phyloP scores from a whole-genome alignment of 306 rosid species.

The Psophocarpus tetragonolobus region DNA sequence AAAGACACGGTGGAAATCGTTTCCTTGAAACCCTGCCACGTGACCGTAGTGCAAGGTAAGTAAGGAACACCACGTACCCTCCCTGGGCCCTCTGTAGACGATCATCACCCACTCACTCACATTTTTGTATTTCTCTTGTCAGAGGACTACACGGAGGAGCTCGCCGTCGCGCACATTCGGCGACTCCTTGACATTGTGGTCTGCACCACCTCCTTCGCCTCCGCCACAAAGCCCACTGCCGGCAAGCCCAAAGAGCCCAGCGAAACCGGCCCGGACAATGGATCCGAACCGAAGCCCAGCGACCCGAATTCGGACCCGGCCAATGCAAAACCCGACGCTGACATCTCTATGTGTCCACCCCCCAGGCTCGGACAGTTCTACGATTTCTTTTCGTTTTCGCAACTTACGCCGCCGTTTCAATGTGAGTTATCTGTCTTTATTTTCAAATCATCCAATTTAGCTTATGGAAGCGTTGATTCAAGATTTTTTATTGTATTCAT shows the following conservation, averaged over 20 bases:
- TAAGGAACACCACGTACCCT: conserved; percentile 30
- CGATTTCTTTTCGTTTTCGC: conserved; percentile 85
- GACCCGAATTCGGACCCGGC: conserved; percentile 38
- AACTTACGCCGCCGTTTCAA: conserved; percentile 84
- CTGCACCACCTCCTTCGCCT: conserved; percentile 71
- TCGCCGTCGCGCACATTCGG: conserved; percentile 71
- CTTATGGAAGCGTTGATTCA: no score
- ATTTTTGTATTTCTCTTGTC: background rate
- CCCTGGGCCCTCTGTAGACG: conserved; percentile 11
- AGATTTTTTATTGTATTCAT: no score
- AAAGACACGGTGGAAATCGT: conserved; percentile 80
- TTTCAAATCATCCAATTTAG: no score
- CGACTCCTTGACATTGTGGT: conserved; percentile 83
- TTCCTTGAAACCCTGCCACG: conserved; percentile 82
- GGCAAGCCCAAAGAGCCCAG: conserved; percentile 41
- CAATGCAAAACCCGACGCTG: conserved; percentile 40
- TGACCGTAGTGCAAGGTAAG: conserved; percentile 80
- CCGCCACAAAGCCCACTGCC: conserved; percentile 44
- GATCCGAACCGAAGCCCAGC: conserved; percentile 35
- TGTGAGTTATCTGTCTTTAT: conserved; percentile 47
- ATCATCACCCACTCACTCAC: background rate
- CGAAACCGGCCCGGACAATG: conserved; percentile 37
- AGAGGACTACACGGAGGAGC: conserved; percentile 86
- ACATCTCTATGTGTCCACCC: conserved; percentile 79
- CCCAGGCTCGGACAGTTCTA: conserved; percentile 88